phyloP scores from a whole-genome alignment of 768 basidiomycete genomes.

The Russula sp. region DNA sequence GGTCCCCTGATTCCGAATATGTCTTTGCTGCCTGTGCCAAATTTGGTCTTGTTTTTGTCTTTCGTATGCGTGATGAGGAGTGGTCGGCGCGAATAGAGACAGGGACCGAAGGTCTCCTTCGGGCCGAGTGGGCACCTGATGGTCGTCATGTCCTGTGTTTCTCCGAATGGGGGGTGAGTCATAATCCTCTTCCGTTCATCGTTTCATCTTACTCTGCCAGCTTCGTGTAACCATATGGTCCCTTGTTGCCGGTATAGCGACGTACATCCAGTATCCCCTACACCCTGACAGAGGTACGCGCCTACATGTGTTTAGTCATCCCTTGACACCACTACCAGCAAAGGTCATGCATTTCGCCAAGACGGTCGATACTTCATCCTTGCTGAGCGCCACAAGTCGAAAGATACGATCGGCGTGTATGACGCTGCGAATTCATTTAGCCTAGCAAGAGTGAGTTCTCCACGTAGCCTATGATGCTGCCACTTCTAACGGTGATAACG shows the following conservation, averaged over 20 bases:
- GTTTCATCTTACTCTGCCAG: constrained; percentile 41
- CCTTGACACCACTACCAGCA: neutral
- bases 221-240: constrained; percentile 87
- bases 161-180: constrained; percentile 88
- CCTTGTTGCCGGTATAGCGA: constrained; percentile 66
- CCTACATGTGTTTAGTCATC: constrained; percentile 4
- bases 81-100: constrained; percentile 78
- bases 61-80: constrained; percentile 73
- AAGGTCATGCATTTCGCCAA: constrained; percentile 73
- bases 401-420: constrained; percentile 83
- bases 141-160: constrained; percentile 83
- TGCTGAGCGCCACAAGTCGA: constrained; percentile 87
- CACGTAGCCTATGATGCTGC: neutral
- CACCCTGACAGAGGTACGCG: constrained; percentile 71
- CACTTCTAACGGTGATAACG: constrained; percentile 15
- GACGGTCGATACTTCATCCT: constrained; percentile 84
- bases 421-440: constrained; percentile 68
- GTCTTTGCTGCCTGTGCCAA: constrained; percentile 78
- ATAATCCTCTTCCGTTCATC: neutral
- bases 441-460: constrained; percentile 59
- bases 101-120: constrained; percentile 80
- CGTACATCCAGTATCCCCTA: constrained; percentile 82
- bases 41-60: constrained; percentile 66
- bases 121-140: constrained; percentile 88
- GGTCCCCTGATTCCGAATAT: constrained; percentile 88